phyloP scores from a whole-genome alignment of 2,329 filamentous ascomycete genomes.

The Gaeumannomyces sp. region DNA sequence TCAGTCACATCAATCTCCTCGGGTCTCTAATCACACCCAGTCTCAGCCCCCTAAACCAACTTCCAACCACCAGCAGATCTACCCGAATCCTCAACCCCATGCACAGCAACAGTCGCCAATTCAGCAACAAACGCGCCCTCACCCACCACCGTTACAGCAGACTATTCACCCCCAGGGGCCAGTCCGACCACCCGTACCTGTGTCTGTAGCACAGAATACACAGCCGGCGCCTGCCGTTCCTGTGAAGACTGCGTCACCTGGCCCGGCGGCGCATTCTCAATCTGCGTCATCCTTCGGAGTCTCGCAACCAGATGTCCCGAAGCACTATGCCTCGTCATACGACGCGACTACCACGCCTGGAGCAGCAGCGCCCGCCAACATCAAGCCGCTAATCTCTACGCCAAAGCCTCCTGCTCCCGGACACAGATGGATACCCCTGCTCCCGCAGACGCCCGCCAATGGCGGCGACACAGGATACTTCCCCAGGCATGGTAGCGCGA shows the following conservation, averaged over 20 bases:
- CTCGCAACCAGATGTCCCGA: not conserved
- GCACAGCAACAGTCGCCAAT: not conserved
- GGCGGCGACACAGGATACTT: constrained; percentile 2
- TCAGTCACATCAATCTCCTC: not conserved
- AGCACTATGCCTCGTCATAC: not conserved
- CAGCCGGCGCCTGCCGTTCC: not conserved
- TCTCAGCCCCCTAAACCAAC: constrained; percentile 5
- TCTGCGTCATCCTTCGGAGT: not conserved
- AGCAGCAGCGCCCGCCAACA: not conserved
- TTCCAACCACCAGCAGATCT: constrained; percentile 8
- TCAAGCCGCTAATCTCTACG: not conserved
- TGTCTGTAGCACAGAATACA: not conserved
- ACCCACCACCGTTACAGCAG: constrained; percentile 8
- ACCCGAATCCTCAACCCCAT: constrained; percentile 7
- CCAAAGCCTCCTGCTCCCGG: constrained; percentile 8
- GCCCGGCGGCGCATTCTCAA: not conserved
- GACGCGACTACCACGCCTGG: not conserved
- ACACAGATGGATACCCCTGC: constrained; percentile 11
- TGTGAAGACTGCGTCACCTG: not conserved
- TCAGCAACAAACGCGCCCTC: constrained; percentile 13
- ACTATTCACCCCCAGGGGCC: not conserved
- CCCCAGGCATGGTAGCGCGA: constrained; percentile 34
- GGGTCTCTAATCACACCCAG: not conserved
- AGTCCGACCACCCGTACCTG: not conserved
- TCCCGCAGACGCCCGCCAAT: constrained; percentile 18